Evolutionary conservation across 495 filamentous ascomycete species (phyloP).

Genomic region (Aspergillus mulundensis): DNA sequence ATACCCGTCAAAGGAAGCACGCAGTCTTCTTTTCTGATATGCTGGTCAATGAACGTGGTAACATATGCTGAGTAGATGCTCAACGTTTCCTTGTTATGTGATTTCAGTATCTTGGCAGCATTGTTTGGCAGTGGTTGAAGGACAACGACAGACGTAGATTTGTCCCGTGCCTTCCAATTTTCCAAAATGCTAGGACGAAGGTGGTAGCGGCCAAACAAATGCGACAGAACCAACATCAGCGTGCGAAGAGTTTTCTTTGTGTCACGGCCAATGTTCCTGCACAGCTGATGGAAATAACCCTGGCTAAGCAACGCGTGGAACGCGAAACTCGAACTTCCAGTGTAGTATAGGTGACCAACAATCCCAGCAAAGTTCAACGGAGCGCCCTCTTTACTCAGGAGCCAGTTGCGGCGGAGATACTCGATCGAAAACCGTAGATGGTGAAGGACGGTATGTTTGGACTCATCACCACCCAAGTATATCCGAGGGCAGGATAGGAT

Average conservation of each 20-base stretch:
- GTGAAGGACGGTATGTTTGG: conserved; percentile 63
- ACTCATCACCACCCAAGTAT: conserved; percentile 59
- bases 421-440: conserved; percentile 78
- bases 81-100: conserved; percentile 61
- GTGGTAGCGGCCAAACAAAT: conserved; percentile 59
- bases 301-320: conserved; percentile 67
- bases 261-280: conserved; percentile 40
- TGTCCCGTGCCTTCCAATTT: conserved; percentile 36
- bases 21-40: conserved; percentile 48
- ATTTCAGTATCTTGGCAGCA: conserved; percentile 49
- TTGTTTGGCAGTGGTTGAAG: conserved; percentile 57
- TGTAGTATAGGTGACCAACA: conserved; percentile 67
- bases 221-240: conserved; percentile 62
- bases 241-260: conserved; percentile 35
- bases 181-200: conserved; percentile 41
- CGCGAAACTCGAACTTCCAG: conserved; percentile 66
- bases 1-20: conserved; percentile 56
- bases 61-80: conserved; percentile 64
- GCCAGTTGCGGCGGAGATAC: conserved; percentile 63
- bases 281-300: conserved; percentile 64
- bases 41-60: conserved; percentile 60
- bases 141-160: conserved; percentile 55
- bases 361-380: conserved; percentile 67
- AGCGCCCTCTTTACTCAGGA: conserved; percentile 54
- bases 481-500: conserved; percentile 65